These are phyloP conservation scores for Dissophora ornata DNA, from an alignment of 192 early-diverging fungal genomes.

Conservation along the genomic window DNA sequence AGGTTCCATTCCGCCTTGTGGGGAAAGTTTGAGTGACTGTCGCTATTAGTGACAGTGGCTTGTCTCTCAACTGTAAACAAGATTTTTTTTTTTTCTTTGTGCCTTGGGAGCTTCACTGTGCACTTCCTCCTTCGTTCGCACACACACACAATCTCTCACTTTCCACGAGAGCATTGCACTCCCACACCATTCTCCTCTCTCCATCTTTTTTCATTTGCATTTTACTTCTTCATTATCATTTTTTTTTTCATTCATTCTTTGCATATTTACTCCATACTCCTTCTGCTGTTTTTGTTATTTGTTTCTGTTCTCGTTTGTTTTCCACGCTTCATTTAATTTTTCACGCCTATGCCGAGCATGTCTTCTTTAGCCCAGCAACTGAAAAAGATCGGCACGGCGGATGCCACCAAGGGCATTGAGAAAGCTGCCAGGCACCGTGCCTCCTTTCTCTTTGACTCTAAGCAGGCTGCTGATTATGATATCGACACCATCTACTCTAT, in stretches of 20 bases:
- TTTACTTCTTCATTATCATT: not conserved
- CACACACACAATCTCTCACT: too few relatives aligned
- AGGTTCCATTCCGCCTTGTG: not conserved
- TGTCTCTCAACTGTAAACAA: not conserved
- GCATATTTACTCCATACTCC: not conserved
- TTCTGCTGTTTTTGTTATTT: conserved; percentile 12
- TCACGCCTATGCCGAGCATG: conserved; percentile 51
- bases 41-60: not conserved
- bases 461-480: conserved; percentile 90
- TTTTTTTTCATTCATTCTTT: not conserved
- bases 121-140: not conserved
- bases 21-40: conserved; percentile 13
- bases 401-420: conserved; percentile 67
- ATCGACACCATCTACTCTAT: conserved; percentile 88
- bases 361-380: conserved; percentile 76
- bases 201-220: too few relatives aligned
- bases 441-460: conserved; percentile 84
- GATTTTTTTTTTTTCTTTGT: conserved; percentile 17
- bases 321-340: not conserved
- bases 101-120: not conserved
- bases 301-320: conserved; percentile 5
- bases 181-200: too few relatives aligned
- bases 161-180: too few relatives aligned
- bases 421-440: conserved; percentile 68
- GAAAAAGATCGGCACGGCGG: conserved; percentile 69